phyloP scores from a whole-genome alignment of 2,329 filamentous ascomycete genomes.

The Ceratocystis huliohia region DNA sequence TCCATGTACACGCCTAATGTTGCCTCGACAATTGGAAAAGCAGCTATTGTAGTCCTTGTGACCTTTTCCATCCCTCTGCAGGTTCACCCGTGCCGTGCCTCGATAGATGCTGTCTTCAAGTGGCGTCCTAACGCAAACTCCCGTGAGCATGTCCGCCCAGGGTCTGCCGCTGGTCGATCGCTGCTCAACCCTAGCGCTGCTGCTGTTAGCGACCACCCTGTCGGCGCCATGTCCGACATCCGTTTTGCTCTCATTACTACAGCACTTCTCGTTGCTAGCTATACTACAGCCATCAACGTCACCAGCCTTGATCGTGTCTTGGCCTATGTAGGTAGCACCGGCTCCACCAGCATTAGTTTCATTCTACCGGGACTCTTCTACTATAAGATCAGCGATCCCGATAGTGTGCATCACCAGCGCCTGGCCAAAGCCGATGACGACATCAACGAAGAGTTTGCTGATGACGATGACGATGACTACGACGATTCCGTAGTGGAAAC shows the following conservation, averaged over 20 bases:
- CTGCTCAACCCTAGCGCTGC: constrained; percentile 32
- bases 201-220: constrained; percentile 35
- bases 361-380: constrained; percentile 94
- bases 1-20: constrained; percentile 73
- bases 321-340: constrained; percentile 89
- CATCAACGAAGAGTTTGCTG: constrained; percentile 47
- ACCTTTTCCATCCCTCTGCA: constrained; percentile 95
- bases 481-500: neutral
- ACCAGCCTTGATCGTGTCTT: constrained; percentile 80
- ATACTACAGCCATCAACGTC: constrained; percentile 81
- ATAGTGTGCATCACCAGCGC: constrained; percentile 73
- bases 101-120: constrained; percentile 81
- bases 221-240: constrained; percentile 46
- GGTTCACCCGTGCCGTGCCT: constrained; percentile 91
- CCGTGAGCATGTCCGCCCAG: constrained; percentile 29
- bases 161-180: constrained; percentile 32
- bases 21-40: constrained; percentile 81
- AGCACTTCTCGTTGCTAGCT: constrained; percentile 68
- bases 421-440: constrained; percentile 87
- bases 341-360: constrained; percentile 90
- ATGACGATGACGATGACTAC: constrained; percentile 35
- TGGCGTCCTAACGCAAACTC: constrained; percentile 56
- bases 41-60: constrained; percentile 88
- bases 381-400: constrained; percentile 91
- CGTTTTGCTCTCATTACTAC: constrained; percentile 87